Percentiles rank a stretch among this genome's conserved stretches.
Conservation (phyloP, 495 filamentous ascomycete genomes). For the Podospora comata region DNA sequence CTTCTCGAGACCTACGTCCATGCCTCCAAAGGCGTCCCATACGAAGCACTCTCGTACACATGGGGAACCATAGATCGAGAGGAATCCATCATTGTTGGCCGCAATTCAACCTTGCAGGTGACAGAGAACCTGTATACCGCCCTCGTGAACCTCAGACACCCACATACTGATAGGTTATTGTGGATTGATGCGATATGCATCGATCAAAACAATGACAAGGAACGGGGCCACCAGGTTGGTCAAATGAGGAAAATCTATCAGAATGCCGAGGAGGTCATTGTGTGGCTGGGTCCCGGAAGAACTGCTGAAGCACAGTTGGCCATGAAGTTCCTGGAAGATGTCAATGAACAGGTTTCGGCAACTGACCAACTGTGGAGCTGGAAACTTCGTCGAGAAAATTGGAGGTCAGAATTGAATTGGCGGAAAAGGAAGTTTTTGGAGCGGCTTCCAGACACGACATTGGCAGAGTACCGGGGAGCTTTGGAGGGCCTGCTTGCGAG, state of each 20-base stretch:
- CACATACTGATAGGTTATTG: not conserved
- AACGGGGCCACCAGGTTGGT: slow-evolving; percentile 4
- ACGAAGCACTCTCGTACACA: slow-evolving; percentile 7
- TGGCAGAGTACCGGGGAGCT: not conserved
- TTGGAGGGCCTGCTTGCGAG: not conserved
- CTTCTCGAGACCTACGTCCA: slow-evolving; percentile 12
- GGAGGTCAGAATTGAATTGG: not conserved
- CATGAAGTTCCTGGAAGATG: not conserved
- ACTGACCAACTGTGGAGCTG: not conserved
- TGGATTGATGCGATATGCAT: slow-evolving; percentile 12
- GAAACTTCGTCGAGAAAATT: not conserved
- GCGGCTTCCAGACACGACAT: not conserved
- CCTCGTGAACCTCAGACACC: not conserved
- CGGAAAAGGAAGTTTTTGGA: not conserved
- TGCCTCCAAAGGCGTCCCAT: not conserved
- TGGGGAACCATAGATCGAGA: not conserved
- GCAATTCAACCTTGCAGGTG: not conserved
- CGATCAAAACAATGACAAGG: slow-evolving; percentile 5
- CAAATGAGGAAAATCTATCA: slow-evolving; percentile 5
- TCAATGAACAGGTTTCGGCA: not conserved
- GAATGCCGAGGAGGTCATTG: not conserved
- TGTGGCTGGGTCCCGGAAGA: not conserved
- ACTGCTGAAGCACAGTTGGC: not conserved
- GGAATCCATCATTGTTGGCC: not conserved
- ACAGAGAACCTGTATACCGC: not conserved